Conservation (phyloP, 768 basidiomycete species). For the Sarcodon aspratus region DNA sequence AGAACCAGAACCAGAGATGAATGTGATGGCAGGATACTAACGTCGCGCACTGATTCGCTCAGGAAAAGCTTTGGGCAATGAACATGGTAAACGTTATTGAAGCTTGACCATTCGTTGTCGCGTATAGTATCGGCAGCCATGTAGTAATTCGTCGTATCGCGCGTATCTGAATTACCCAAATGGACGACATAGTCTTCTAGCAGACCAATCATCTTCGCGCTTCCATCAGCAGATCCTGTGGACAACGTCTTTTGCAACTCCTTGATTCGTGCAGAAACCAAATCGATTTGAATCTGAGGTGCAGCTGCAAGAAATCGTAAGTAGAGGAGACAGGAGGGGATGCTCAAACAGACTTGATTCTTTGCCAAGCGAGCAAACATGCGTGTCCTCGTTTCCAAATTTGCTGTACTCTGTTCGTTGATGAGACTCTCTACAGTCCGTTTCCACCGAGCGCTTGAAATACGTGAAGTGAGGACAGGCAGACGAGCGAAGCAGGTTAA, state of each 20-base stretch:
- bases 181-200: slow-evolving; percentile 51
- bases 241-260: slow-evolving; percentile 26
- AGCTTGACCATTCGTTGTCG: slow-evolving; percentile 64
- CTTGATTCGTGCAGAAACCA: slow-evolving; percentile 43
- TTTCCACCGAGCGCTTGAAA: slow-evolving; percentile 38
- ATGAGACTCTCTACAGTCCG: slow-evolving; percentile 28
- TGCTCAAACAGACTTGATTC: slow-evolving; percentile 43
- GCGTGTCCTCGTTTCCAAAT: slow-evolving; percentile 80
- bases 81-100: slow-evolving; percentile 86
- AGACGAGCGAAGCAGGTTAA: slow-evolving; percentile 65
- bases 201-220: slow-evolving; percentile 39
- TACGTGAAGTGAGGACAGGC: slow-evolving; percentile 77
- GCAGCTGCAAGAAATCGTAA: slow-evolving; percentile 32
- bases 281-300: slow-evolving; percentile 48
- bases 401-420: slow-evolving; percentile 45
- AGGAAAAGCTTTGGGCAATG: slow-evolving; percentile 78
- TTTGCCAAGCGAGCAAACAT: slow-evolving; percentile 68
- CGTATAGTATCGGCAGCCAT: slow-evolving; percentile 61
- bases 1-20: slow-evolving; percentile 1
- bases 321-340: not conserved
- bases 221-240: slow-evolving; percentile 1
- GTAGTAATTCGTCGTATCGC: slow-evolving; percentile 37
- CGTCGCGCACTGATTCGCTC: slow-evolving; percentile 69
- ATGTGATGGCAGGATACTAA: slow-evolving; percentile 25
- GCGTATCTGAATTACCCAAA: slow-evolving; percentile 26